phyloP scores from a whole-genome alignment of 805 yeast genomes.

The Grigorovia transvaalensis region DNA sequence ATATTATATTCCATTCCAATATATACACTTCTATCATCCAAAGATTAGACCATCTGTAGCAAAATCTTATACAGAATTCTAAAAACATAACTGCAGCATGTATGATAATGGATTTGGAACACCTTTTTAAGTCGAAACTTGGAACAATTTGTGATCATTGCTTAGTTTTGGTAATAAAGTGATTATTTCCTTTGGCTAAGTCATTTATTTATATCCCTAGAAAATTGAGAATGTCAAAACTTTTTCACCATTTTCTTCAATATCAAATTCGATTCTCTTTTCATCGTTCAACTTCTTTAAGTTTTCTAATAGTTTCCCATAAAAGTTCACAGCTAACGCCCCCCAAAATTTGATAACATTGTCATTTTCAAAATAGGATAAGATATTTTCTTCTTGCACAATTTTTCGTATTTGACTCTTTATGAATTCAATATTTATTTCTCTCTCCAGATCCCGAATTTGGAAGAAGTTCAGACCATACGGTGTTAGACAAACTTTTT shows the following conservation, averaged over 20 bases:
- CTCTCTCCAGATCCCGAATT: not conserved
- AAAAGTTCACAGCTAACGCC: not conserved
- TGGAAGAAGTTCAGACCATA: not conserved
- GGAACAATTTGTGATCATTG: no score
- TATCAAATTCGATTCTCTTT: not conserved
- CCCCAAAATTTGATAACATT: not conserved
- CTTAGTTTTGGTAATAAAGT: no score
- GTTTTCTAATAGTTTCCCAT: not conserved
- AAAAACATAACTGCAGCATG: no score
- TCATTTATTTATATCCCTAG: not conserved
- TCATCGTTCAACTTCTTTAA: no score
- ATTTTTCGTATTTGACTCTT: not conserved
- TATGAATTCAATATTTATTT: not conserved
- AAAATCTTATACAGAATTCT: no score
- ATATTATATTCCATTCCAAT: no score
- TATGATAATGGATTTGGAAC: no score
- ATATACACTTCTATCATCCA: no score
- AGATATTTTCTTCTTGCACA: not conserved
- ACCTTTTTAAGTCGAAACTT: no score
- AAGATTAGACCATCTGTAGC: no score
- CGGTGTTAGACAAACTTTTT: not conserved
- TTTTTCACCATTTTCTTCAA: not conserved
- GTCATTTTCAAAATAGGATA: not conserved
- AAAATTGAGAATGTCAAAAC: not conserved
- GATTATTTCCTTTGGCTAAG: no score